Evolutionary conservation across 1,139 yeast species (phyloP), one percentile per base, ranked within the genome.

Genomic region (Nakaseomyces kungkrabaensis): DNA sequence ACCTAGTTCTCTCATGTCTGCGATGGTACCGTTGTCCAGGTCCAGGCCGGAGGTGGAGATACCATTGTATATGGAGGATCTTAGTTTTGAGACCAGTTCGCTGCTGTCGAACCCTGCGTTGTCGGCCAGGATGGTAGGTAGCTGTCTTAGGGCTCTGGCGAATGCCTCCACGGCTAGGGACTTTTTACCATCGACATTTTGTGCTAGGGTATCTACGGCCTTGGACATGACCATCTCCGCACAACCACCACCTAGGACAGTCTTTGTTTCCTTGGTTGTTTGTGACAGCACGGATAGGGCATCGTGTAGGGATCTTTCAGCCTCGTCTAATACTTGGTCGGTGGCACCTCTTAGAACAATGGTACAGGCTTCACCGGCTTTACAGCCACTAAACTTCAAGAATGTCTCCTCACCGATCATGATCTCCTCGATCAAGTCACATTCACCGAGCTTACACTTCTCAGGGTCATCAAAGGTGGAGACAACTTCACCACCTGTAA

Each of bases 181-280:
- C 65, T 87, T 87, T 72, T 94, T 92, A 58, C 98, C 98, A 34
- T 86, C 84, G 59, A 85, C 92, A 63, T 87, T 89, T 61, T 94
- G 95, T 27, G 97, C 97, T 47, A 84, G 87, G 56, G 87, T 89
- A 59, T 94, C 98, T 37, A 92, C 97, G 5, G 98, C 97, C 69
- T 87, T 88, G 10, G 97, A 85, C 98, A 92, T 92, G 60, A 88
- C 76, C 96, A 92, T 90, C 70, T 92, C 99, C 4, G 97, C 82
- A 66, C 97, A 90, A 29, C 99, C 99, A 57, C 97, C 99, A 51
- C 99, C 99, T 46, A 92, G 77, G 37, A 94, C 94, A 2, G 97
- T 89, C 67, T 90, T 81, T n/a, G 97, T 86, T 63, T 89, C 96
- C 59, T 76, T 81, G 1, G 97, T 92, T 13, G 98, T 92, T 71